A percentile compares a stretch with the other conserved stretches of the same genome.
These are phyloP conservation scores for Singerocomus rubriflavus DNA, from an alignment of 1,284 basidiomycete genomes.

Conservation along the genomic window DNA sequence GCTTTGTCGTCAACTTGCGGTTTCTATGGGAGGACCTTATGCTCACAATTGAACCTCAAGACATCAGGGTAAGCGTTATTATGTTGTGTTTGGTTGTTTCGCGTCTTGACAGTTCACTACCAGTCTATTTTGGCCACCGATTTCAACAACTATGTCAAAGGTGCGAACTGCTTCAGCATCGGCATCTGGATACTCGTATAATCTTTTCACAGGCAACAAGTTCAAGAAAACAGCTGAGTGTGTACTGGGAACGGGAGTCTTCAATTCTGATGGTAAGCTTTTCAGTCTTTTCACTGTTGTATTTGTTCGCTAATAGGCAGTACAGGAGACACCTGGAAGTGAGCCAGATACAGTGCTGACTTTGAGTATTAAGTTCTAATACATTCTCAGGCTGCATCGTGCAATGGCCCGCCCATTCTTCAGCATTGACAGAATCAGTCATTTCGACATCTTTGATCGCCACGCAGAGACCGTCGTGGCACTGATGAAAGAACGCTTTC, in stretches of 20 bases:
- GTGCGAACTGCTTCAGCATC: slow-evolving; percentile 16
- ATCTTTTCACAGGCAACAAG: slow-evolving; percentile 26
- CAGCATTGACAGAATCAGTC: slow-evolving; percentile 41
- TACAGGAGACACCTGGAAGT: slow-evolving; percentile 44
- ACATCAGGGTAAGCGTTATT: slow-evolving; percentile 16
- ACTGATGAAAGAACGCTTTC: slow-evolving; percentile 35
- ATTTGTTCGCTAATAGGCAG: background rate
- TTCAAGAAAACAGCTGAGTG: slow-evolving; percentile 30
- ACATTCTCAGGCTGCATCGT: slow-evolving; percentile 39
- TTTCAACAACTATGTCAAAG: slow-evolving; percentile 44
- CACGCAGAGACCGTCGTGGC: slow-evolving; percentile 37
- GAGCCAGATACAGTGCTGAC: background rate
- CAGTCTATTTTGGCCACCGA: slow-evolving; percentile 42
- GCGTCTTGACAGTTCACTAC: background rate
- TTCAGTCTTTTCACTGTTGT: background rate
- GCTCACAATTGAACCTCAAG: slow-evolving; percentile 36
- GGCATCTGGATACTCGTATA: slow-evolving; percentile 4
- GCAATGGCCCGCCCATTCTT: slow-evolving; percentile 47
- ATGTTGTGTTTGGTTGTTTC: background rate
- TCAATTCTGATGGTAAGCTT: slow-evolving; percentile 43
- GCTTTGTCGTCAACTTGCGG: slow-evolving; percentile 26
- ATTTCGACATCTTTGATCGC: slow-evolving; percentile 47
- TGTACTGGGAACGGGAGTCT: slow-evolving; percentile 45
- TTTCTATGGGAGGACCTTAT: slow-evolving; percentile 35
- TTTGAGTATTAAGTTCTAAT: background rate